Conservation (phyloP, 1,284 basidiomycete species). For the Pascua guehoae region DNA sequence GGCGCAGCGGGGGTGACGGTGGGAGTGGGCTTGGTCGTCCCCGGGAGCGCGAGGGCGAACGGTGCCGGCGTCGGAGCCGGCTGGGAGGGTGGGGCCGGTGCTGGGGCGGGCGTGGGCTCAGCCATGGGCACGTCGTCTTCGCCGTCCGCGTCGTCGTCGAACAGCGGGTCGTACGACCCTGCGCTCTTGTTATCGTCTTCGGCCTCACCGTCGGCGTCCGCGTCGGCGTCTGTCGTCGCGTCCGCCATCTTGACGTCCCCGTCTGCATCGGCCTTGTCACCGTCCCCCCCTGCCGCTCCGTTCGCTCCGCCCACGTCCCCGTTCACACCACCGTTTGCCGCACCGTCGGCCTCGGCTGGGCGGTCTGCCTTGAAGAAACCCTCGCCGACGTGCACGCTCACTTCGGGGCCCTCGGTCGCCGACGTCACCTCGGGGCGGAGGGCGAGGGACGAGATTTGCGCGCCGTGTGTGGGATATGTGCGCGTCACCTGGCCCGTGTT, state of each 20-base stretch:
- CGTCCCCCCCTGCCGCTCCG: conserved; percentile 6
- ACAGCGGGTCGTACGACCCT: conserved; percentile 33
- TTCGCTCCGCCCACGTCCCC: conserved; percentile 1
- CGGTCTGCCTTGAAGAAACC: conserved; percentile 33
- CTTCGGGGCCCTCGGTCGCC: conserved; percentile 3
- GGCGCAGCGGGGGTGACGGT: background rate
- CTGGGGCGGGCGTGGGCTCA: conserved; percentile 9
- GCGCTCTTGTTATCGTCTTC: conserved; percentile 18
- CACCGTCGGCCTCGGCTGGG: conserved; percentile 1
- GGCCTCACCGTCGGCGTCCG: conserved; percentile 12
- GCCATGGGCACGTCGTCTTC: conserved; percentile 23
- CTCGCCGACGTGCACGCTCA: conserved; percentile 29
- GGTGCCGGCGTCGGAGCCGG: conserved; percentile 18
- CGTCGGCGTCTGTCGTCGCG: conserved; percentile 1
- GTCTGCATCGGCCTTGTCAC: background rate
- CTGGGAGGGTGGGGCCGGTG: conserved; percentile 1
- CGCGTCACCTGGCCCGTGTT: conserved; percentile 81
- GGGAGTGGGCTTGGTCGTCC: conserved; percentile 2
- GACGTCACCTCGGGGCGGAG: conserved; percentile 59
- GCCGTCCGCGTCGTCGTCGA: conserved; percentile 40
- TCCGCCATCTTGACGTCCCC: conserved; percentile 22
- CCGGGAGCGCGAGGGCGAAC: conserved; percentile 7
- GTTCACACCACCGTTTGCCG: background rate
- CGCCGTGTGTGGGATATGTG: conserved; percentile 74
- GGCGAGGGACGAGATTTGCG: conserved; percentile 78